These are phyloP conservation scores for Neurospora africana DNA, from an alignment of 495 filamentous ascomycete genomes.

Conservation along the genomic window DNA sequence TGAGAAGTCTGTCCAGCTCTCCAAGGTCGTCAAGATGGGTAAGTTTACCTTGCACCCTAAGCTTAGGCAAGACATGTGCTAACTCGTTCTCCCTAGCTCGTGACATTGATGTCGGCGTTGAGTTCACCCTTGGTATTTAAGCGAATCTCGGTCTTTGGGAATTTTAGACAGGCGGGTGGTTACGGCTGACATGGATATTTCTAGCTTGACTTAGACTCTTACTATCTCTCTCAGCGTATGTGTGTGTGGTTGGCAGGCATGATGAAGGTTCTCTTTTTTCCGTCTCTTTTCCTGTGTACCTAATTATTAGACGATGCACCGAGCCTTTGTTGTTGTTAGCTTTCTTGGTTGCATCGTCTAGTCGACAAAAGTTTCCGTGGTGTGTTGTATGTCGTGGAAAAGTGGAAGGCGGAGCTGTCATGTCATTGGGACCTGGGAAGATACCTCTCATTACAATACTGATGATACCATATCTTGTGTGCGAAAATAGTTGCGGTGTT, in stretches of 20 bases:
- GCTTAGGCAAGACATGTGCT: background rate
- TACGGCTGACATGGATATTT: background rate
- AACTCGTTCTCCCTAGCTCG: slow-evolving; percentile 46
- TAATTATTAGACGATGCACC: background rate
- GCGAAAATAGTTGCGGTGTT: background rate
- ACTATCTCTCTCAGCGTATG: background rate
- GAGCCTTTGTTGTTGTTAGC: background rate
- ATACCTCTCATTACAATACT: background rate
- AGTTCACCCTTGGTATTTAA: slow-evolving; percentile 93
- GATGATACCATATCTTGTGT: background rate
- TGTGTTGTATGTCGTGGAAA: background rate
- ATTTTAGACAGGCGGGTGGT: background rate
- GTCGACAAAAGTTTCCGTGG: background rate
- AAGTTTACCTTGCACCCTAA: slow-evolving; percentile 23
- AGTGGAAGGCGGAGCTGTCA: background rate
- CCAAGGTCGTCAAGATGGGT: slow-evolving; percentile 98
- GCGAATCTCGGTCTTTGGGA: slow-evolving; percentile 1
- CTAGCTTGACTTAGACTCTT: background rate
- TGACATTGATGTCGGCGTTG: slow-evolving; percentile 95
- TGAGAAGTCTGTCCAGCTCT: slow-evolving; percentile 97
- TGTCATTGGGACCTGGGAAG: background rate
- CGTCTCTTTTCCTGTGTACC: background rate
- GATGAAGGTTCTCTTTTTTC: background rate
- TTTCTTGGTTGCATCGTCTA: background rate
- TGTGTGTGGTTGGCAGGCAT: background rate